phyloP scores from a whole-genome alignment of 257 asterid genomes.

The Eustoma russellianum region DNA sequence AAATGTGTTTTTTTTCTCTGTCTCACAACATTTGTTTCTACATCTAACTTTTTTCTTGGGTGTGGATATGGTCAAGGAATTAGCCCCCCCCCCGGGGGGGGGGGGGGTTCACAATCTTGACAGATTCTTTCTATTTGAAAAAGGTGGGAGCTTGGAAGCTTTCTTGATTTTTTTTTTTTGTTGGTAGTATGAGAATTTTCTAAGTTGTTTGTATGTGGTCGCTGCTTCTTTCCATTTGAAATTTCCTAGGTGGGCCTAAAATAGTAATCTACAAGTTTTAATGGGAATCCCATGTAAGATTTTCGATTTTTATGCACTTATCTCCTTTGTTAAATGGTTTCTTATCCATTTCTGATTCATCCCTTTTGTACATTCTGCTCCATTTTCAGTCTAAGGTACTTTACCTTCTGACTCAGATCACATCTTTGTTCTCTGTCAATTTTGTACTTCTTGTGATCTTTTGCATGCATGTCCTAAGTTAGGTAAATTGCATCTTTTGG shows the following conservation, averaged over 20 bases:
- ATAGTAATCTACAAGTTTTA: constrained; percentile 13
- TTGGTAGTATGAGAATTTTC: constrained; percentile 9
- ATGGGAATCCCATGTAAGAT: constrained; percentile 44
- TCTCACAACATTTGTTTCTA: not conserved
- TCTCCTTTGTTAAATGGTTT: no score
- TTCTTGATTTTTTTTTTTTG: constrained; percentile 16
- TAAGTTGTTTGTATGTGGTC: no score
- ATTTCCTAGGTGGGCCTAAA: constrained; percentile 13
- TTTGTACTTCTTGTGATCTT: constrained; percentile 6
- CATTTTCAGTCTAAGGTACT: constrained; percentile 5
- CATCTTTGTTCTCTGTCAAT: constrained; percentile 23
- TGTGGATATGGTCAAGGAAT: not conserved
- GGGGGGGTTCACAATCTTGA: no score
- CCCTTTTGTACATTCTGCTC: constrained; percentile 18
- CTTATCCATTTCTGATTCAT: no score
- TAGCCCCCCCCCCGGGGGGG: no score
- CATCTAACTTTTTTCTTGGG: no score
- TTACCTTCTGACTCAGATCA: constrained; percentile 49
- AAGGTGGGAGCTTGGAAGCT: constrained; percentile 10
- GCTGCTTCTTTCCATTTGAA: constrained; percentile 25
- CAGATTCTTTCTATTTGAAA: not conserved
- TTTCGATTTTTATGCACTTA: constrained; percentile 25
- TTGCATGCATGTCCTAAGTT: no score
- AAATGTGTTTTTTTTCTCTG: not conserved
- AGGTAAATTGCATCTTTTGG: no score